Evolutionary conservation across 352 stramenopile genomes (phyloP), one percentile per base, ranked within the genome.

Genomic region (Globisporangium perplexum): DNA sequence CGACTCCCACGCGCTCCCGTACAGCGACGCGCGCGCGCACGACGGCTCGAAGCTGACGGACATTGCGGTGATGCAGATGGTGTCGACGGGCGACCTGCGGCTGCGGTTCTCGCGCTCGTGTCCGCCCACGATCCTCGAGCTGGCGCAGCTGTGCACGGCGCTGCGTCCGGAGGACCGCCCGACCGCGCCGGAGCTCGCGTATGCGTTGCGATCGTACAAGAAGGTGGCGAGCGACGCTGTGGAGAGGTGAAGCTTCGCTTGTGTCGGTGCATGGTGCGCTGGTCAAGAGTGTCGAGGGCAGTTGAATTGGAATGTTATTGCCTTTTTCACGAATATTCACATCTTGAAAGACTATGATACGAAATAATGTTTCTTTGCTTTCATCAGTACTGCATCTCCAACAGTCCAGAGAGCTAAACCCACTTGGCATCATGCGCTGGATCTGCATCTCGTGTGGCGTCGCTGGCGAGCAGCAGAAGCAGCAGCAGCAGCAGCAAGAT

Each of bases 181-280:
- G 30, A 77, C 61, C 30, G 69, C 81, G 51, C 83, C 84, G 50
- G 76, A 73, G 0, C 55, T 77, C 1, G 61, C 76, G 17, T 66
- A 73, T 17, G 58, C 68, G 26, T 53, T 53, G 3, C 83, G 72
- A 0, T 59, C 67, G 8, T 46, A 69, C 45, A 68, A 71, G 30
- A 85, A 39, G 33, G 33, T 12, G 12, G 12, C 14, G 33, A 18
- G 33, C 33, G 33, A 0, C 12, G 26, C 3, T 30, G 26, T 30
- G 26, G 26, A 30, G 26, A 30, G 26, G 26, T 30, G 26, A 30
- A 30, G 26, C 26, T 30, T n/a, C n/a, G n/a, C n/a, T n/a, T n/a
- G n/a, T n/a, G n/a, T n/a, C n/a, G n/a, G n/a, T n/a, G n/a, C n/a
- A n/a, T n/a, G n/a, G n/a, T n/a, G n/a, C n/a, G n/a, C n/a, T n/a